These are phyloP conservation scores for Dittrichia graveolens DNA, from an alignment of 129 eudicot species.

Conservation along the genomic window DNA sequence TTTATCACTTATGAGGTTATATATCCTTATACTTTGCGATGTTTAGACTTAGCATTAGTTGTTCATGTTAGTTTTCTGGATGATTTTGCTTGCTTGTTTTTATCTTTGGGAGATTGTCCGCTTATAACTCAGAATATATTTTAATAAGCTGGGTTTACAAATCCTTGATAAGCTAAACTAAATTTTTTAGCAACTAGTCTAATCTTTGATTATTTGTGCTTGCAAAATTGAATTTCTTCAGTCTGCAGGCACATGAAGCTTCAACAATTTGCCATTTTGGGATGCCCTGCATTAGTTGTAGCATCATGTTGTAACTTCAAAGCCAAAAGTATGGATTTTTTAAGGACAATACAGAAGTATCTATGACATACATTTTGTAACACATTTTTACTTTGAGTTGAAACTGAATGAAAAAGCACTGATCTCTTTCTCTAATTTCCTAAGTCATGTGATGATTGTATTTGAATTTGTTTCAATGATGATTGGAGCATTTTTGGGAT, in stretches of 20 bases:
- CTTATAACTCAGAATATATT: too few species aligned
- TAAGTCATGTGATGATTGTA: not conserved
- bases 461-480: not conserved
- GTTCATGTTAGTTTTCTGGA: too few species aligned
- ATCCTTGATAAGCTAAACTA: not conserved
- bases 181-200: not conserved
- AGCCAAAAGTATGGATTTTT: not conserved
- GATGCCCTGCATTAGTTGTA: not conserved
- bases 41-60: too few species aligned
- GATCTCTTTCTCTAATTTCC: not conserved
- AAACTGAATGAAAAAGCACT: not conserved
- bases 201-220: not conserved
- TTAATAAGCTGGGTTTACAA: too few species aligned
- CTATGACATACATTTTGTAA: not conserved
- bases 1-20: constrained; percentile 1
- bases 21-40: too few species aligned
- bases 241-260: too few species aligned
- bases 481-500: not conserved
- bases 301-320: not conserved
- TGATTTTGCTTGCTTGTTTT: too few species aligned
- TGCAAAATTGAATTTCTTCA: not conserved
- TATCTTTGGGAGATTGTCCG: too few species aligned
- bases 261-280: too few species aligned
- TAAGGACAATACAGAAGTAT: not conserved
- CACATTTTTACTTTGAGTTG: not conserved